Evolutionary conservation across 208 protist genomes (phyloP), one percentile per base, ranked within the genome.

Genomic region (Acanthamoeba sp.): DNA sequence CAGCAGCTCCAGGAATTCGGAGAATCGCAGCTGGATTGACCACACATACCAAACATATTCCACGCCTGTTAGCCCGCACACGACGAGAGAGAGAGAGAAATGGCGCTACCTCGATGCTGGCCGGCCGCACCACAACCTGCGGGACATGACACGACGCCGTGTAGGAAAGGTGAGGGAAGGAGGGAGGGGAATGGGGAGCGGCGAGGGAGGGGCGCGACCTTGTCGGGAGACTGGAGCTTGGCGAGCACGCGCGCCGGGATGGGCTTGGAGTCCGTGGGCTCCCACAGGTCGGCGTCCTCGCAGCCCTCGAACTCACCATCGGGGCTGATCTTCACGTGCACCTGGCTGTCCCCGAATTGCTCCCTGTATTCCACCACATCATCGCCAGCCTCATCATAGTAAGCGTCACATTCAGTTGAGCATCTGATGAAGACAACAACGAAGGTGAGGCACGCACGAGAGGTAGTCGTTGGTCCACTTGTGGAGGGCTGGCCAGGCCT

Each of bases 261-360:
- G 20, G 69, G 38, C 14, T 32, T 22, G 24, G 3, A 22, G 38
- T 7, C 69, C 2, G 38, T 29, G 38, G n/a, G 29, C 24, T 50
- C 42, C 76, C 76, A 85, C 24, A 29, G 12, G 42, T n/a, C 22
- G 76, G 29, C 42, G 27, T 50, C 42, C 20, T 85, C 76, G 42
- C 76, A 85, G 45, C 76, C 76, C 22, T 85, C 76, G 40, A 85
- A 85, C 76, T 85, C 76, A 24, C 76, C 76, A 18, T 85, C 76
- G 42, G 76, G 76, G 16, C 29, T 57, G 40, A 85, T 50, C 76
- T 85, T 85, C 29, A 85, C 40, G 45, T 85, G 76, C 45, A 85
- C 76, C 14, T 24, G 38, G 12, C 40, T 32, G 45, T 85, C 20
- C 27, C 76, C 76, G 9, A 85, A 57, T 12, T 85, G 76, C 42